Conservation (phyloP, 2,329 filamentous ascomycete species). For the Chaetomium globosum region DNA sequence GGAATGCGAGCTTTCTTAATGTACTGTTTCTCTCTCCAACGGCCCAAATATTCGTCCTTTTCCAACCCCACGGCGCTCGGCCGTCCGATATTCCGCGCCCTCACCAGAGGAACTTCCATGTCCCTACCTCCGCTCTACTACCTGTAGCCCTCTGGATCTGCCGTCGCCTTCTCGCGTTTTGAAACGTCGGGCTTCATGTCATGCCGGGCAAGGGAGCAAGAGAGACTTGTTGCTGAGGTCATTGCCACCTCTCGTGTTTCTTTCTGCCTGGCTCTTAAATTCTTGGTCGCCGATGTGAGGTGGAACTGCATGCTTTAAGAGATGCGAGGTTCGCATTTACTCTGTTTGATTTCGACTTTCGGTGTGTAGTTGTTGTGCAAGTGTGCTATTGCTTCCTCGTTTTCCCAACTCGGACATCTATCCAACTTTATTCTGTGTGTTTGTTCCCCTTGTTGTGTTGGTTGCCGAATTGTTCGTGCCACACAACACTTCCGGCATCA, state of each 20-base stretch:
- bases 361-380: background rate
- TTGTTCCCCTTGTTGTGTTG: background rate
- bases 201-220: background rate
- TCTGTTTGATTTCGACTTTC: background rate
- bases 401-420: slow-evolving; percentile 7
- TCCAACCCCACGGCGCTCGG: background rate
- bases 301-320: slow-evolving; percentile 4
- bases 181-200: slow-evolving; percentile 8
- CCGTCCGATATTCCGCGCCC: background rate
- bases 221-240: background rate
- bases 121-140: slow-evolving; percentile 6
- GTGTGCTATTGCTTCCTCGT: slow-evolving; percentile 4
- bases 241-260: slow-evolving; percentile 17
- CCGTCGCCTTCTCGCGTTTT: slow-evolving; percentile 8
- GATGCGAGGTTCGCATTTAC: slow-evolving; percentile 10
- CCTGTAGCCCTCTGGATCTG: background rate
- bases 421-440: background rate
- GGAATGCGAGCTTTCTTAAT: slow-evolving; percentile 21
- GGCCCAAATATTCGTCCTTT: background rate
- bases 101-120: background rate
- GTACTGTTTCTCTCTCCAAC: background rate
- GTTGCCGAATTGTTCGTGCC: background rate
- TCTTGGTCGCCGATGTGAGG: background rate
- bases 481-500: background rate
- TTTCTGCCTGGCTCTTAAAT: background rate